phyloP scores from a whole-genome alignment of 306 rosid genomes.

The Urtica urens region DNA sequence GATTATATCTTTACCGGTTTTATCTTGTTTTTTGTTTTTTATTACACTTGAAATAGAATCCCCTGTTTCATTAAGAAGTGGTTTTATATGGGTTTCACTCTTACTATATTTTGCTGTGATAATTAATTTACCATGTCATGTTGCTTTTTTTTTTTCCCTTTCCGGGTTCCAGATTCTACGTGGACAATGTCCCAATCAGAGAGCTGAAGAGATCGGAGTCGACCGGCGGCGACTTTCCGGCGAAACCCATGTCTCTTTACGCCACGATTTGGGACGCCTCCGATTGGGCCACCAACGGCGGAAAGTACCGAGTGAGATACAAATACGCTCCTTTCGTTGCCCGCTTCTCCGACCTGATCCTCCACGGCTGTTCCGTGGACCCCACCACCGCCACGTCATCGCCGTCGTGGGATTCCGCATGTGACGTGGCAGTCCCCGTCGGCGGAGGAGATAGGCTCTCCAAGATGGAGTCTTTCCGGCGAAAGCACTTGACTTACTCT shows the following conservation, averaged over 20 bases:
- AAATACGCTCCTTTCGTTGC: constrained; percentile 78
- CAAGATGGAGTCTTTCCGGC: constrained; percentile 58
- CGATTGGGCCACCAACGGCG: constrained; percentile 95
- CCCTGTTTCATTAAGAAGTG: constrained; percentile 29
- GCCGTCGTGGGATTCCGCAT: too few species aligned
- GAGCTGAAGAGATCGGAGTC: constrained; percentile 57
- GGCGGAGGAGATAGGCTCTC: constrained; percentile 31
- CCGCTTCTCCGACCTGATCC: constrained; percentile 59
- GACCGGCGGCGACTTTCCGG: constrained; percentile 86
- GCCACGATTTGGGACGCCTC: constrained; percentile 99
- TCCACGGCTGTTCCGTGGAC: constrained; percentile 83
- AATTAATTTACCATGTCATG: not conserved
- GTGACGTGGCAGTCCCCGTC: constrained; percentile 37
- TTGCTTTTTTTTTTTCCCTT: constrained; percentile 6
- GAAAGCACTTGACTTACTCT: constrained; percentile 86
- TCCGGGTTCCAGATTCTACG: constrained; percentile 50
- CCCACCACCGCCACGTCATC: constrained; percentile 35
- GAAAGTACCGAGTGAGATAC: constrained; percentile 82
- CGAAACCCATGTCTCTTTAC: constrained; percentile 88
- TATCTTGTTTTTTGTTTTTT: not conserved
- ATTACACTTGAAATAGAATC: constrained; percentile 3
- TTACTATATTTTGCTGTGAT: not conserved
- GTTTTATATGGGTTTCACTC: not conserved
- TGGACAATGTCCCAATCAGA: constrained; percentile 82
- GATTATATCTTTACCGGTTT: not conserved